Conservation (phyloP, 768 basidiomycete species). For the Infundibulicybe gibba region DNA sequence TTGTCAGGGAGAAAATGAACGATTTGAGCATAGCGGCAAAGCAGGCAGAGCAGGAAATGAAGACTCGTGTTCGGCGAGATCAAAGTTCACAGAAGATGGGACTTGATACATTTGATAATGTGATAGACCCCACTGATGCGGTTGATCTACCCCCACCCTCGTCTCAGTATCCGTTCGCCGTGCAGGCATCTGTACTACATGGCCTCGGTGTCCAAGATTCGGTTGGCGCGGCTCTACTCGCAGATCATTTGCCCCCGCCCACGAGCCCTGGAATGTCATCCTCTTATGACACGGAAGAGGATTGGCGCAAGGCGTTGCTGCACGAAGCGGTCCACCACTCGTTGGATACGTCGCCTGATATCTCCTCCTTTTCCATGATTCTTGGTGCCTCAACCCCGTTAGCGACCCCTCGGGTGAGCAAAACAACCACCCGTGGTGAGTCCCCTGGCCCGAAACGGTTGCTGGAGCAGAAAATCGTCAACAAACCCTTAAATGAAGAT, state of each 20-base stretch:
- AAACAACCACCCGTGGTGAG: constrained; percentile 8
- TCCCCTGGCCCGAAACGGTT: constrained; percentile 25
- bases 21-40: constrained; percentile 68
- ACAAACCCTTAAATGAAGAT: constrained; percentile 24
- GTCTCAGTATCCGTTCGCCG: constrained; percentile 65
- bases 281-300: constrained; percentile 51
- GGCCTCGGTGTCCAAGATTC: constrained; percentile 75
- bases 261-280: constrained; percentile 55
- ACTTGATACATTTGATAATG: constrained; percentile 40
- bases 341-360: constrained; percentile 49
- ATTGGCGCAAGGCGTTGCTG: constrained; percentile 75
- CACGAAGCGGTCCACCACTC: constrained; percentile 79
- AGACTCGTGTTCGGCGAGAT: constrained; percentile 47
- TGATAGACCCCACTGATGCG: constrained; percentile 81
- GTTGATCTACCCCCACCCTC: constrained; percentile 77
- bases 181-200: constrained; percentile 71
- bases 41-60: constrained; percentile 73
- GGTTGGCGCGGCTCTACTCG: constrained; percentile 70
- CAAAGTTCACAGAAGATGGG: constrained; percentile 37
- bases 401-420: constrained; percentile 9
- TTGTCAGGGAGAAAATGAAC: constrained; percentile 78
- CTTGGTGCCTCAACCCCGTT: constrained; percentile 35
- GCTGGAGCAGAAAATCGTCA: constrained; percentile 42
- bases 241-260: constrained; percentile 68
- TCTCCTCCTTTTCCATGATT: constrained; percentile 42